These are phyloP conservation scores for Trichoderma sp. DNA, from an alignment of 2,329 filamentous ascomycete genomes.

Conservation along the genomic window DNA sequence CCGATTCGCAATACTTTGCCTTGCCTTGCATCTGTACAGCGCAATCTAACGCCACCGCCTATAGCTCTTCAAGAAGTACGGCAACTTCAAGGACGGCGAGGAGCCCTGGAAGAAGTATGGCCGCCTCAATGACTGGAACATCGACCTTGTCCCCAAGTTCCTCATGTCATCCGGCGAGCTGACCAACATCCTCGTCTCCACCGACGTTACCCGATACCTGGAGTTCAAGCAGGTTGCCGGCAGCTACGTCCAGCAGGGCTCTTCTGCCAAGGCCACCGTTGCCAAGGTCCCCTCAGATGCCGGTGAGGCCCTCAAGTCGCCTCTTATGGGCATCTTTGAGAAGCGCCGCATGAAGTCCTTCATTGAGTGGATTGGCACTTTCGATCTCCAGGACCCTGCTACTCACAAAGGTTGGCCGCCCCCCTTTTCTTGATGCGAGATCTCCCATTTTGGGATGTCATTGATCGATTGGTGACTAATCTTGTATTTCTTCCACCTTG, in stretches of 20 bases:
- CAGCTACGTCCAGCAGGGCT: slow-evolving; percentile 91
- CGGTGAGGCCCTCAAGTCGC: slow-evolving; percentile 83
- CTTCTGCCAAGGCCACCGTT: slow-evolving; percentile 79
- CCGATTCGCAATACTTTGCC: slow-evolving; percentile 2
- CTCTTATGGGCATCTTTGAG: slow-evolving; percentile 95
- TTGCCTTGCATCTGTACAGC: background rate
- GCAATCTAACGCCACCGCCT: slow-evolving; percentile 23
- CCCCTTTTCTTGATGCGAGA: background rate
- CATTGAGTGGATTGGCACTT: slow-evolving; percentile 89
- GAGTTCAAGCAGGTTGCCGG: slow-evolving; percentile 94
- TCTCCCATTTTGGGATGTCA: background rate
- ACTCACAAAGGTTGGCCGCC: slow-evolving; percentile 77
- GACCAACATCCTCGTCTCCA: slow-evolving; percentile 97
- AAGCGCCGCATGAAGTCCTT: slow-evolving; percentile 97
- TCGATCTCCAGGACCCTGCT: slow-evolving; percentile 74
- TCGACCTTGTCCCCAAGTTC: slow-evolving; percentile 96
- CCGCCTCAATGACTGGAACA: slow-evolving; percentile 97
- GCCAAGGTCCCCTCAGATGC: slow-evolving; percentile 97
- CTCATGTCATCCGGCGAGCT: slow-evolving; percentile 98
- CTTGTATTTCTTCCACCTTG: background rate
- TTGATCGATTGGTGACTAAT: background rate
- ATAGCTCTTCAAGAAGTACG: slow-evolving; percentile 97
- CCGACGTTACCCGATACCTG: slow-evolving; percentile 84
- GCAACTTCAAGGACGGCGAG: slow-evolving; percentile 73
- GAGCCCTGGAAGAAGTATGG: slow-evolving; percentile 99